These are phyloP conservation scores for Penicillium soppii DNA, from an alignment of 495 filamentous ascomycete genomes.

Conservation along the genomic window DNA sequence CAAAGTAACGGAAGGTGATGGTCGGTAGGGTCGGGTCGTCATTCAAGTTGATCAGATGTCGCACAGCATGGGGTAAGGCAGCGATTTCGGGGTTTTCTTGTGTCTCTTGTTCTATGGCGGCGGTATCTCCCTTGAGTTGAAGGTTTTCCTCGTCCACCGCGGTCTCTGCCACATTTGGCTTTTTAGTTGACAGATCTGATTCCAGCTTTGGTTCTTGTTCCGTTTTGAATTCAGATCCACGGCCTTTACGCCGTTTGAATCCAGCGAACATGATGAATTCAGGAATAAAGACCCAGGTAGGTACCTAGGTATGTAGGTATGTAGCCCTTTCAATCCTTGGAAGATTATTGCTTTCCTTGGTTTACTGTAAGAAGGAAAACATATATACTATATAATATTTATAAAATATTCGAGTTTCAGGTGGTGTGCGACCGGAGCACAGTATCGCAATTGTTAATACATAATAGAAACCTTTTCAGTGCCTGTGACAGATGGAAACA, in stretches of 20 bases:
- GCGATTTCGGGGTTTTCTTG: slow-evolving; percentile 48
- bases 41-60: slow-evolving; percentile 51
- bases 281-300: no score
- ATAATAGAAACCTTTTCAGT: neutral
- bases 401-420: no score
- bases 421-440: neutral
- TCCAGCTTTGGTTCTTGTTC: neutral
- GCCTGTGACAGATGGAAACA: no score
- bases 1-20: slow-evolving; percentile 56
- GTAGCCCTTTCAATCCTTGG: no score
- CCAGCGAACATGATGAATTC: neutral
- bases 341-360: no score
- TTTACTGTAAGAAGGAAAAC: no score
- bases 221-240: neutral
- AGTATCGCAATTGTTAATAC: neutral
- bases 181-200: neutral
- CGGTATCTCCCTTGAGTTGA: slow-evolving; percentile 16
- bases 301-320: no score
- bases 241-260: neutral
- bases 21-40: slow-evolving; percentile 53
- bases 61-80: slow-evolving; percentile 48
- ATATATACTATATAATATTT: no score
- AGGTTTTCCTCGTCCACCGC: slow-evolving; percentile 21
- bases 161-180: slow-evolving; percentile 2
- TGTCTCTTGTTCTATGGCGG: slow-evolving; percentile 29